Conservation (phyloP, 176 grass and related monocot species). For the Zoysia pacifica region DNA sequence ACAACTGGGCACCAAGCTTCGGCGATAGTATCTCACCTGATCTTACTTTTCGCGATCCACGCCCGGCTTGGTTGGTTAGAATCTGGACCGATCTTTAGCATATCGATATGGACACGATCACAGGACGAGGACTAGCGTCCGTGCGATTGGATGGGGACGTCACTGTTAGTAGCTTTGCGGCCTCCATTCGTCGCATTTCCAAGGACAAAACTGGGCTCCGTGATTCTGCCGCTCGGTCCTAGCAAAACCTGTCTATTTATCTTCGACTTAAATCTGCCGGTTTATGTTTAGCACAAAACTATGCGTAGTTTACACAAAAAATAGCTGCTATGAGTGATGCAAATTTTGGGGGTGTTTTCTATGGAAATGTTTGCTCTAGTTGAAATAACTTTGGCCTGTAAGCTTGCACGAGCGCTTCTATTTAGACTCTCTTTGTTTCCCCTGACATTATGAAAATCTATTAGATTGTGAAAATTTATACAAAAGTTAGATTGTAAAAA, state of each 20-base stretch:
- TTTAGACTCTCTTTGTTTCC: too few species aligned
- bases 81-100: constrained; percentile 37
- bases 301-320: background rate
- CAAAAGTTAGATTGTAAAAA: too few species aligned
- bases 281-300: background rate
- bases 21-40: constrained; percentile 20
- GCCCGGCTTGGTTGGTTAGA: background rate
- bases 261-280: too few species aligned
- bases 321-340: background rate
- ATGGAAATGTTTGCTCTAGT: background rate
- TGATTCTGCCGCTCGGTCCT: too few species aligned
- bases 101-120: constrained; percentile 6
- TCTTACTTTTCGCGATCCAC: constrained; percentile 34
- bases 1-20: constrained; percentile 4
- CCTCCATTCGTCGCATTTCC: constrained; percentile 24
- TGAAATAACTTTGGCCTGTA: background rate
- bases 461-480: too few species aligned
- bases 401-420: background rate
- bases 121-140: constrained; percentile 16
- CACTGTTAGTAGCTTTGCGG: background rate
- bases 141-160: constrained; percentile 19
- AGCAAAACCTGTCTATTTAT: too few species aligned
- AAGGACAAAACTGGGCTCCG: background rate
- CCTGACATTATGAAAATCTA: too few species aligned
- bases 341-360: background rate